A percentile compares a stretch with the other conserved stretches of the same genome.
Evolutionary conservation across 1,284 basidiomycete genomes (phyloP).

Genomic region (Sanguinoderma infundibulare): DNA sequence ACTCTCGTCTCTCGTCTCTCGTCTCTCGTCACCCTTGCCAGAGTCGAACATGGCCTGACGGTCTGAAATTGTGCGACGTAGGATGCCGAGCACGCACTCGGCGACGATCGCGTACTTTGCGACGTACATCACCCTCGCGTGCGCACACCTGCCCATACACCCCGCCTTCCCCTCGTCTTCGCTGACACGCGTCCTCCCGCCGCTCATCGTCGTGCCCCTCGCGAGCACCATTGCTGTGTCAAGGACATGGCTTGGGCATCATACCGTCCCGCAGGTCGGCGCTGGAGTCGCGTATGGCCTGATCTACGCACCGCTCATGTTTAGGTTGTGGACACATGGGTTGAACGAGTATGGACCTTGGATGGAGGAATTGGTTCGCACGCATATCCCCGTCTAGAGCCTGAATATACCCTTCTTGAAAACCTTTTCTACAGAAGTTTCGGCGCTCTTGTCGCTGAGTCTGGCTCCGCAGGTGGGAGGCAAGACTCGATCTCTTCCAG

Average conservation of each 20-base stretch:
- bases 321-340: conserved; percentile 55
- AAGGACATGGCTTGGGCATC: conserved; percentile 81
- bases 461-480: no score
- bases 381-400: conserved; percentile 2
- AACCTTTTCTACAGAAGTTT: not conserved
- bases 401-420: not conserved
- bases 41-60: no score
- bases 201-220: conserved; percentile 57
- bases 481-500: no score
- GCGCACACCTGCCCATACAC: conserved; percentile 55
- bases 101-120: conserved; percentile 77
- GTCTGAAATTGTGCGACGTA: conserved; percentile 36
- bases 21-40: no score
- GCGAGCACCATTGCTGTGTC: conserved; percentile 63
- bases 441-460: no score
- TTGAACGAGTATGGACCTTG: conserved; percentile 30
- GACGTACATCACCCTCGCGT: conserved; percentile 67
- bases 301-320: conserved; percentile 63
- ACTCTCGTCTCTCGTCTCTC: no score
- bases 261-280: conserved; percentile 75
- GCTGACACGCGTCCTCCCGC: conserved; percentile 43
- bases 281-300: conserved; percentile 70
- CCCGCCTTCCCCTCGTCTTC: conserved; percentile 44
- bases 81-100: conserved; percentile 91
- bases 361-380: conserved; percentile 9